These are phyloP conservation scores for Alopecurus myosuroides DNA, from an alignment of 176 grass and related monocot genomes.

Conservation along the genomic window DNA sequence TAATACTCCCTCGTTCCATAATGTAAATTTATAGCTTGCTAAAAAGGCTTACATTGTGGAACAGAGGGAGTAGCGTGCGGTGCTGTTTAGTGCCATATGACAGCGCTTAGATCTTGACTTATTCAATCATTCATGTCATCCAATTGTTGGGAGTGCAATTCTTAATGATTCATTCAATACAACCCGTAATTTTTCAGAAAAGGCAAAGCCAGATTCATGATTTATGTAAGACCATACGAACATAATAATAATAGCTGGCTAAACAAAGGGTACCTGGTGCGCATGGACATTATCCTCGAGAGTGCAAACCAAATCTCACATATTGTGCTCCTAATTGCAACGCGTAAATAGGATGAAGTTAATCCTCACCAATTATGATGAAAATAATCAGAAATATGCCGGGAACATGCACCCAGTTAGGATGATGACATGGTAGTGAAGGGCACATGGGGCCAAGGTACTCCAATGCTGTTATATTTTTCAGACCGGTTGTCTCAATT, in stretches of 20 bases:
- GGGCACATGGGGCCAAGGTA: background rate
- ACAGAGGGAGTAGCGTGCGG: too few relatives aligned
- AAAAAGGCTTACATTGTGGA: too few relatives aligned
- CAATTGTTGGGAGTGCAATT: background rate
- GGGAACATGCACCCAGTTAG: background rate
- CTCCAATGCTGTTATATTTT: background rate
- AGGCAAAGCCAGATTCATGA: background rate
- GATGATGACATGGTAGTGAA: background rate
- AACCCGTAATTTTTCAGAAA: background rate
- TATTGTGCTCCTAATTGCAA: background rate
- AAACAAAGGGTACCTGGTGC: background rate
- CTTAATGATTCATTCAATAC: background rate
- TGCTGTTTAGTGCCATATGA: conserved; percentile 1
- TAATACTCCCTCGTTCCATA: too few relatives aligned
- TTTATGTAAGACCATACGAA: background rate
- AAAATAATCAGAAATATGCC: background rate
- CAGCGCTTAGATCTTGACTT: conserved; percentile 1
- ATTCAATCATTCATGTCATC: conserved; percentile 1
- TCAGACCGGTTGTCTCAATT: background rate
- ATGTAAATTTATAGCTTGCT: too few relatives aligned
- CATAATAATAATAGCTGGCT: conserved; percentile 5
- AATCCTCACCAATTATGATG: background rate
- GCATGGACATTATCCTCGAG: background rate
- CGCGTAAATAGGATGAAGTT: background rate
- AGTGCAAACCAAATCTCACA: conserved; percentile 4